phyloP scores from a whole-genome alignment of 305 asterid species.

The Rubia tinctorum region DNA sequence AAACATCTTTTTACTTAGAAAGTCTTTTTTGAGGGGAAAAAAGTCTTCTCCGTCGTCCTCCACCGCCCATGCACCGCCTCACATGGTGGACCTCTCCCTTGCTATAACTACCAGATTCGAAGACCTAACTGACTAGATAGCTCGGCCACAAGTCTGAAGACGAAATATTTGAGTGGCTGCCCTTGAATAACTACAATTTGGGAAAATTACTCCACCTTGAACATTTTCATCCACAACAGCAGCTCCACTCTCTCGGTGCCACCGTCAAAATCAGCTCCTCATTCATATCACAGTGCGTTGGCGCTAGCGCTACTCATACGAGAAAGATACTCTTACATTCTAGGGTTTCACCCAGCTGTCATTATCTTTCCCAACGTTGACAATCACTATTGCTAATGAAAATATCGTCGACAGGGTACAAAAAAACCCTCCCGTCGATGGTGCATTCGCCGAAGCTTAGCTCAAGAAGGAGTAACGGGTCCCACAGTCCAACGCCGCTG shows the following conservation, averaged over 20 bases:
- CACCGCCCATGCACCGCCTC: constrained; percentile 23
- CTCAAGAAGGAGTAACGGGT: too few relatives aligned
- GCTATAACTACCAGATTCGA: too few relatives aligned
- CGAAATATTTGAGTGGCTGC: constrained; percentile 78
- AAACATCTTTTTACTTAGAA: too few relatives aligned
- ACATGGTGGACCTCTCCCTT: constrained; percentile 45
- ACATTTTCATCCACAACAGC: constrained; percentile 62
- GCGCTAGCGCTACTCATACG: constrained; percentile 49
- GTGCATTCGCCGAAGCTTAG: constrained; percentile 46
- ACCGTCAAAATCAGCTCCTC: constrained; percentile 63
- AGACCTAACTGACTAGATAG: too few relatives aligned
- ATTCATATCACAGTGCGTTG: constrained; percentile 53
- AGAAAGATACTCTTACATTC: too few relatives aligned
- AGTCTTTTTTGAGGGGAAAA: too few relatives aligned
- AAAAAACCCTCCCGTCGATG: constrained; percentile 53
- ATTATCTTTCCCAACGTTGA: constrained; percentile 47
- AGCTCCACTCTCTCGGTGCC: constrained; percentile 64
- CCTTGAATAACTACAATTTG: too few relatives aligned
- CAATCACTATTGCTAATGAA: too few relatives aligned
- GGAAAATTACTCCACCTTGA: constrained; percentile 60
- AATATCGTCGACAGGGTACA: constrained; percentile 40
- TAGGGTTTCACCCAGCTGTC: too few relatives aligned
- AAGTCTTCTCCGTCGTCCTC: constrained; percentile 30
- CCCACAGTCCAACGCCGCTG: constrained; percentile 22
- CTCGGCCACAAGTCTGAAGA: constrained; percentile 81